Base-by-base conservation (phyloP, 2,329 filamentous ascomycete species). In the Phymatotrichopsis omnivora region DNA sequence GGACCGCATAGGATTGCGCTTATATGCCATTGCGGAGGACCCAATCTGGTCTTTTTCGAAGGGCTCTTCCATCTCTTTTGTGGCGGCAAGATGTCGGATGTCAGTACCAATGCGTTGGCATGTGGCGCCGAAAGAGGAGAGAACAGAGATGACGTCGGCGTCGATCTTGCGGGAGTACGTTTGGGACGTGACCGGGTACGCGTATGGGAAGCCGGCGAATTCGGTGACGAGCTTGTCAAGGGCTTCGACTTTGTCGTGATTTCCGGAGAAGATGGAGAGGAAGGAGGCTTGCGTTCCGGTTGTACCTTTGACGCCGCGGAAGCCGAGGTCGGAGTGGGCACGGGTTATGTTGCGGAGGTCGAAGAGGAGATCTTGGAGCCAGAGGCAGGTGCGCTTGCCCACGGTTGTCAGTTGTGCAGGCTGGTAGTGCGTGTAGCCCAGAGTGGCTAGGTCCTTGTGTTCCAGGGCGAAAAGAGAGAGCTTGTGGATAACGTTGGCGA, bases 21-120 rank as follows among this genome's bases (percentile, higher is more conserved):
- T 81, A 68, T 80, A 82, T 3, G 78, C 77, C 65, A 75, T 73
- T 47, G 77, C 77, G 36, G 69, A 74, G 33, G 70, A 75, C 22
- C 80, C 82, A 56, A 87, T 85, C 65, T 93, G 85, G 55, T 78
- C 74, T 58, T 76, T 77, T 66, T 87, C 82, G 57, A 85, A 84
- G 0, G 83, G 84, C 68, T 87, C 83, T 61, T 93, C 86, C 47
- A 91, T 69, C 64, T 93, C 85, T 70, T 94, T 93, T 65, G 78
- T 73, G 59, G 73, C 70, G 5, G 80, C 80, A 36, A 89, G 68
- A 60, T 84, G 79, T 37, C 82, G 72, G 55, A 91, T 82, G 58
- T 89, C 82, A 35, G 73, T 72, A 37, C 76, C 74, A 50, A 93
- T 87, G 49, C 80, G 76, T 60, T 84, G 74, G 38, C 77, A 82